phyloP scores from a whole-genome alignment of 108 stramenopile genomes.

The Fragilariopsis cylindrus region DNA sequence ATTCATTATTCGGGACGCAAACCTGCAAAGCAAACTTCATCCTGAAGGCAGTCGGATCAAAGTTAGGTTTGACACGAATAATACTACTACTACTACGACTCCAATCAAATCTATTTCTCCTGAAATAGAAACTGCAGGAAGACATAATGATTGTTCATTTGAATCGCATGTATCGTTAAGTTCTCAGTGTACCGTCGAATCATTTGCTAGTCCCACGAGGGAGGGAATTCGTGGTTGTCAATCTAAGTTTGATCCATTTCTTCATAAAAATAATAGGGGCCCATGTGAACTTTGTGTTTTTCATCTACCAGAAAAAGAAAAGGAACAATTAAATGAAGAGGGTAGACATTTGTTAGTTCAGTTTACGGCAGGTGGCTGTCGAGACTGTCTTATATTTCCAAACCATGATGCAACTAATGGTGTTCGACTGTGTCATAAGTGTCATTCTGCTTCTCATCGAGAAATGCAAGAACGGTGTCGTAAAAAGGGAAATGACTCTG shows the following conservation, averaged over 20 bases:
- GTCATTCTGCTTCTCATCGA: slow-evolving; percentile 32
- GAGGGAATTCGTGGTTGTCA: slow-evolving; percentile 24
- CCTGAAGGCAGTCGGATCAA: too few relatives aligned
- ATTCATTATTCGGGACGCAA: neutral
- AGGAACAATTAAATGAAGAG: slow-evolving; percentile 24
- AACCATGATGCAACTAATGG: slow-evolving; percentile 7
- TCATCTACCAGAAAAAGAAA: slow-evolving; percentile 36
- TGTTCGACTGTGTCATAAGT: slow-evolving; percentile 32
- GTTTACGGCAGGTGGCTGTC: slow-evolving; percentile 47
- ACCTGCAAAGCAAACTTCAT: too few relatives aligned
- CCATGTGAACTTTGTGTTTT: slow-evolving; percentile 50
- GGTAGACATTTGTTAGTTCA: slow-evolving; percentile 45
- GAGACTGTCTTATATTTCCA: slow-evolving; percentile 39
- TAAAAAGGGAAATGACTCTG: slow-evolving; percentile 1
- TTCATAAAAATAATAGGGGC: slow-evolving; percentile 14
- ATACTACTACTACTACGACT: neutral
- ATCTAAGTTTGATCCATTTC: slow-evolving; percentile 24
- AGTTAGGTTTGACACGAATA: too few relatives aligned
- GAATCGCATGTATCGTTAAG: slow-evolving; percentile 11
- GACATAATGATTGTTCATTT: neutral
- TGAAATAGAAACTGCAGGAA: neutral
- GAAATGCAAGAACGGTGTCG: neutral
- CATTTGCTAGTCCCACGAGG: slow-evolving; percentile 10
- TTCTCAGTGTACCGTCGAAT: slow-evolving; percentile 23
- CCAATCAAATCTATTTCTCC: neutral